Percentiles rank a stretch among this genome's conserved stretches.
These are phyloP conservation scores for Suhomyces kunorum DNA, from an alignment of 1,139 yeast species.

Conservation along the genomic window DNA sequence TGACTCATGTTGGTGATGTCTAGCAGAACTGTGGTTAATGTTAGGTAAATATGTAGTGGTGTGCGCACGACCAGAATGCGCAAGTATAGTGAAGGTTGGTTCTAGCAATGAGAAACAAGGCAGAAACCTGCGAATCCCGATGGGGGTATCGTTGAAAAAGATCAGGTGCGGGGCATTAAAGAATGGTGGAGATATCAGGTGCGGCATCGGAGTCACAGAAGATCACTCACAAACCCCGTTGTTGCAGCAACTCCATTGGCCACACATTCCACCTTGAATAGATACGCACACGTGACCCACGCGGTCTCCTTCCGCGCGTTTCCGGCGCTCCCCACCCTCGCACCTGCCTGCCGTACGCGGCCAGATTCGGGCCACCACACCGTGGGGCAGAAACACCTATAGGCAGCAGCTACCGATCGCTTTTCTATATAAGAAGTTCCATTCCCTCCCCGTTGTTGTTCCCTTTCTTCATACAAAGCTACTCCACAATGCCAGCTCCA, in stretches of 20 bases:
- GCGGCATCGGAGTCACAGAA: too few species aligned
- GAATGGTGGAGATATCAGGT: too few species aligned
- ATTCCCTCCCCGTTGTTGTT: background rate
- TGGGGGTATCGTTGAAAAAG: too few species aligned
- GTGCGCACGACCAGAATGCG: conserved; percentile 1
- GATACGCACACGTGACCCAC: background rate
- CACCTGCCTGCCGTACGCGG: conserved; percentile 6
- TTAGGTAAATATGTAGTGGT: background rate
- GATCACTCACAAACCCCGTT: too few species aligned
- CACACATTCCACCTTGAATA: too few species aligned
- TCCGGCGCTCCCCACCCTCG: background rate
- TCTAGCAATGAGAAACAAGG: too few species aligned
- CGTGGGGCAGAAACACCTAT: conserved; percentile 16
- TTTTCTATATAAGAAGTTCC: conserved; percentile 7
- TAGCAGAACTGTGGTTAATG: background rate
- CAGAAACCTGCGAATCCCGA: too few species aligned
- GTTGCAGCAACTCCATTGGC: too few species aligned
- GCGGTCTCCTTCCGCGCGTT: conserved; percentile 8
- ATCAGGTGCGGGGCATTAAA: too few species aligned
- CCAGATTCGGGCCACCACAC: conserved; percentile 6
- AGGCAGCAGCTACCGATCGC: conserved; percentile 19
- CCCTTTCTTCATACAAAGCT: background rate
- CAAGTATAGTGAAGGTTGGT: background rate
- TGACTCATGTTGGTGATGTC: conserved; percentile 5
- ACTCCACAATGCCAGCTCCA: conserved; percentile 20